Conservation (phyloP, 2,329 filamentous ascomycete genomes). For the Diaporthe capsici region DNA sequence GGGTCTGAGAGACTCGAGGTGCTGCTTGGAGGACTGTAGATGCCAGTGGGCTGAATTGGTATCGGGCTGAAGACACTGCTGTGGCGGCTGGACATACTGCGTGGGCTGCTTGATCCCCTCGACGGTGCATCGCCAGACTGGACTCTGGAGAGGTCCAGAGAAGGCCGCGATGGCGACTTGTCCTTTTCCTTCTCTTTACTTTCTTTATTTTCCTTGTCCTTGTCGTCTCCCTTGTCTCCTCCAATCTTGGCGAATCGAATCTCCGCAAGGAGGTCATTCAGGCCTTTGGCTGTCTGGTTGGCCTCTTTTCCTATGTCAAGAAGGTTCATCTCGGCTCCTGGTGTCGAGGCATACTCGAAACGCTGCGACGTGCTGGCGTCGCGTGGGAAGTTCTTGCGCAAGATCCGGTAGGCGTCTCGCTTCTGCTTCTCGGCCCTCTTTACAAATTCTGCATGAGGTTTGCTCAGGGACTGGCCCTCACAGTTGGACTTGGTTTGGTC, state of each 20-base stretch:
- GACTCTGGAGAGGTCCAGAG: background rate
- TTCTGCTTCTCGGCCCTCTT: slow-evolving; percentile 24
- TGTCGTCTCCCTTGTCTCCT: slow-evolving; percentile 10
- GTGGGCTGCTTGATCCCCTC: slow-evolving; percentile 16
- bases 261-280: slow-evolving; percentile 33
- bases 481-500: slow-evolving; percentile 36
- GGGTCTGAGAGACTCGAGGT: slow-evolving; percentile 1
- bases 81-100: slow-evolving; percentile 23
- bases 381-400: slow-evolving; percentile 22
- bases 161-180: slow-evolving; percentile 3
- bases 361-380: background rate
- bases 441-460: slow-evolving; percentile 6
- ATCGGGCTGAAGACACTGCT: slow-evolving; percentile 17
- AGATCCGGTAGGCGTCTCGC: background rate
- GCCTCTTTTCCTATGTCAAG: slow-evolving; percentile 37
- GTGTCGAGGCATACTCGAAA: slow-evolving; percentile 24
- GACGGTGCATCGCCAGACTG: slow-evolving; percentile 4
- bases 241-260: slow-evolving; percentile 36
- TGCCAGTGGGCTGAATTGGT: background rate
- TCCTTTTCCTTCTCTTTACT: background rate
- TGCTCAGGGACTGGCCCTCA: slow-evolving; percentile 7
- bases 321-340: slow-evolving; percentile 33
- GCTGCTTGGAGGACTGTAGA: slow-evolving; percentile 26
- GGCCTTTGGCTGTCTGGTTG: slow-evolving; percentile 32
- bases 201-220: background rate